Base-by-base conservation (phyloP, 192 early-diverging fungal genomes). In the Rhizophagus clarus region DNA sequence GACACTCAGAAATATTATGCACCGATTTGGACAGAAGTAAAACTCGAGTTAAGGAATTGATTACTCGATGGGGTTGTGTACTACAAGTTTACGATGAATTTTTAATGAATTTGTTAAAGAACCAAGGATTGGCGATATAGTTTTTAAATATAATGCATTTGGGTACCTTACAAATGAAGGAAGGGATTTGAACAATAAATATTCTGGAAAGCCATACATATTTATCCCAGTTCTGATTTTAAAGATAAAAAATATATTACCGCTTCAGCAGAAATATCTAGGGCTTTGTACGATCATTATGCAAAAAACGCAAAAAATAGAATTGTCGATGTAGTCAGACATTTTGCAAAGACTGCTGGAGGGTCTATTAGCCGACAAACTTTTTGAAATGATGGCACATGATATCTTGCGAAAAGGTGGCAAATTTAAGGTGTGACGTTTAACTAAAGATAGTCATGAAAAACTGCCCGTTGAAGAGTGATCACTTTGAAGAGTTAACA, bases 81-180 rank as follows among this genome's bases (percentile, higher is more conserved):
- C 72, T n/a, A n/a, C n/a, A n/a, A n/a, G n/a, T n/a, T n/a, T 26
- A 60, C 29, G 51, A 60, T 26, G 37, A 60, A n/a, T 60, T 74
- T 74, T 74, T 74, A 17, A 61, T 74, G 56, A 74, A 74, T 74
- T 61, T 74, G 8, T 61, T 74, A 17, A 74, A 14, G 72, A 74
- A 14, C 72, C 37, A 29, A 61, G 56, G 12, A 26, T 73, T 51
- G 42, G 26, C 28, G 26, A 56, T 40, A 17, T 69, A 40, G 17
- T 69, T 34, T 40, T 34, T 69, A 31, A 69, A 37, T 56, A 47
- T 73, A 11, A 51, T 71, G 69, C 42, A 45, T 71, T 40, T 42
- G 34, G 4, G 32, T 71, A 71, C 29, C 69, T 71, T 71, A 71
- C 32, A 71, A 71, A 71, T 51, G 72, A 56, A 28, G 49, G 47